Evolutionary conservation across 495 filamentous ascomycete genomes (phyloP), one percentile per base, ranked within the genome.

Genomic region (Sporormia fimetaria): DNA sequence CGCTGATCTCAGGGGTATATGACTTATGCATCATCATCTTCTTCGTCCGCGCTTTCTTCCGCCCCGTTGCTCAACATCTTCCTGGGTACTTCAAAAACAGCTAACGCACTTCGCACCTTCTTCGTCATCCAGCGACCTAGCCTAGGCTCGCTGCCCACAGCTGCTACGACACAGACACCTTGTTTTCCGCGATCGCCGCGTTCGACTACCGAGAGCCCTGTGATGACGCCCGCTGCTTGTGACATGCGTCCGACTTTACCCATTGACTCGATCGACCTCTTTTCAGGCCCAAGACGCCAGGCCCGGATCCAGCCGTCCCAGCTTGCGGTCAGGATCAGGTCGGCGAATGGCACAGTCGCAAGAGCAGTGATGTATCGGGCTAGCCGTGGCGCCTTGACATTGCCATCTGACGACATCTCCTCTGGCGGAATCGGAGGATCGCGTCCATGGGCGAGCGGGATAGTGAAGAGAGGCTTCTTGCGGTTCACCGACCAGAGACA

Each of bases 401-500:
- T 52, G 24, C 54, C 54, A 56, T 93, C 83, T 6, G 85, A 81
- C 0, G 76, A 84, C 6, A 76, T 68, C 46, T 87, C 73, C 9
- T 76, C 68, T 0, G 73, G 66, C 9, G 57, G 55, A 21, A 88
- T 62, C 0, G 81, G 72, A 0, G 73, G 67, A 34, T 90, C 82
- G 21, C 87, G 62, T 18, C 90, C 90, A 60, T 98, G 90, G 3
- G 90, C 84, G 32, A 83, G 67, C 1, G 76, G 70, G 11, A 90
- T 58, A 2, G 78, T 81, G 63, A 78, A 78, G n/a, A 96, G 62
- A 0, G 92, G 78, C 59, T 98, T 98, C 71, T 98, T 98, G 62
- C 90, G 93, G 54, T 90, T 77, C 24, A 87, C 63, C 27, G 73
- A 78, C 88, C 88, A 98, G n/a, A 98, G 71, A 3, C 74, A 79